phyloP scores from a whole-genome alignment of 495 filamentous ascomycete genomes.

The Podospora pseudoanserina region DNA sequence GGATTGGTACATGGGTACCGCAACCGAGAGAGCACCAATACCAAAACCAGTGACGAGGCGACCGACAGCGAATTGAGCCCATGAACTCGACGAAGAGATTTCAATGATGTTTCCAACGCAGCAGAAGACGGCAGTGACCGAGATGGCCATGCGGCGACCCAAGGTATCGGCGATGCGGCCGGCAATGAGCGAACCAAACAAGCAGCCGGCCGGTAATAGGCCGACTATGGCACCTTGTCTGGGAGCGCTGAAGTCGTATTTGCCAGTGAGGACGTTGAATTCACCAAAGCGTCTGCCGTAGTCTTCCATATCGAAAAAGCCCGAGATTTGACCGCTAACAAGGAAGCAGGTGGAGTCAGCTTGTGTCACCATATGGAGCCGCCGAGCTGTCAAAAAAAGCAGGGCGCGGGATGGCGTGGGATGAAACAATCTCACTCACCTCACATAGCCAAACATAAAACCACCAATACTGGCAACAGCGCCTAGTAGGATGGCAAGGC shows the following conservation, averaged over 20 bases:
- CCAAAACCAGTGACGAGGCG: constrained; percentile 62
- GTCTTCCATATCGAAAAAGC: constrained; percentile 61
- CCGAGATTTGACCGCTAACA: constrained; percentile 41
- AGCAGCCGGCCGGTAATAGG: constrained; percentile 62
- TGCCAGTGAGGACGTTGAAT: constrained; percentile 25
- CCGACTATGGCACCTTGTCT: constrained; percentile 54
- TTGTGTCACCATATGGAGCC: constrained; percentile 8
- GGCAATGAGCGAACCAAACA: constrained; percentile 63
- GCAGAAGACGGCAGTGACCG: constrained; percentile 58
- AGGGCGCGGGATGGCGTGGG: background rate
- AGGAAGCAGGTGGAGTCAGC: constrained; percentile 1
- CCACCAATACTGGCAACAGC: constrained; percentile 64
- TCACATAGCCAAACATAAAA: constrained; percentile 77
- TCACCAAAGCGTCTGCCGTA: constrained; percentile 49
- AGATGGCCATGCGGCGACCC: constrained; percentile 48
- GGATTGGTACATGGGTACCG: constrained; percentile 71
- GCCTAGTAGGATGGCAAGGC: constrained; percentile 40
- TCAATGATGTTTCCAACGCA: constrained; percentile 68
- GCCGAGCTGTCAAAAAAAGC: background rate
- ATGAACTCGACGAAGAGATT: constrained; percentile 48
- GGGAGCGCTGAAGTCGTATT: constrained; percentile 43
- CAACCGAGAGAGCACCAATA: constrained; percentile 66
- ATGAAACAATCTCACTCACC: constrained; percentile 38
- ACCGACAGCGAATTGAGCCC: constrained; percentile 54
- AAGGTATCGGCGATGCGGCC: constrained; percentile 52